Percentiles rank a stretch among this genome's conserved stretches.
Conservation (phyloP, 441 rosid genomes). For the Populus hybrid region DNA sequence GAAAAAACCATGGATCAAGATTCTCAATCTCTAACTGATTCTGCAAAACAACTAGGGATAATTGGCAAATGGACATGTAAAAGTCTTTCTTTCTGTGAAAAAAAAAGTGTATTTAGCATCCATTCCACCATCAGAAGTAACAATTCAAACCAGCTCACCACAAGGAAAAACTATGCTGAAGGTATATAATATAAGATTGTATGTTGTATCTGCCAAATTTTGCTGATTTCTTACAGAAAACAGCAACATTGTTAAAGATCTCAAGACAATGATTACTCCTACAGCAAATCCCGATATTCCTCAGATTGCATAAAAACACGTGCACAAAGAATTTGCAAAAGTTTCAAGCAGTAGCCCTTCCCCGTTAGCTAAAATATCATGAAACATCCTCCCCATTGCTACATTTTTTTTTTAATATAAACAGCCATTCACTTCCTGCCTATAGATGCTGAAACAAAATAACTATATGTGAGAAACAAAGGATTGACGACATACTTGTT, state of each 20-base stretch:
- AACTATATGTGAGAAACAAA: background rate
- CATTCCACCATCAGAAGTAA: background rate
- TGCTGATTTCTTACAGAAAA: background rate
- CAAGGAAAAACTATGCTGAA: background rate
- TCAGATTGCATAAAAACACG: background rate
- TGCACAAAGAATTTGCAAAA: background rate
- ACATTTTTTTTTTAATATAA: background rate
- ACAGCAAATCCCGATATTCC: background rate
- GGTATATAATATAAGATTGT: background rate
- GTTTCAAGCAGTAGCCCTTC: background rate
- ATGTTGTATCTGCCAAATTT: background rate
- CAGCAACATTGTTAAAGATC: conserved; percentile 2
- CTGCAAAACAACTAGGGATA: conserved; percentile 38
- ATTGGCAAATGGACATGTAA: conserved; percentile 9
- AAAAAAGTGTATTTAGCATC: background rate
- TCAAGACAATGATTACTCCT: background rate
- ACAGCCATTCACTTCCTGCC: background rate
- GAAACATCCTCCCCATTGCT: background rate
- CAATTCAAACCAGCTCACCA: background rate
- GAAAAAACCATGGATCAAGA: conserved; percentile 85
- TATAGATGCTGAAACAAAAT: background rate
- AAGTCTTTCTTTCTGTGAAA: background rate
- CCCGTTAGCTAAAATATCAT: background rate
- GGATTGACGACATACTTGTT: background rate
- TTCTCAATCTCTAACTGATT: conserved; percentile 39